Base-by-base conservation (phyloP, 2,329 filamentous ascomycete genomes). In the Ophiostoma fasciatum region DNA sequence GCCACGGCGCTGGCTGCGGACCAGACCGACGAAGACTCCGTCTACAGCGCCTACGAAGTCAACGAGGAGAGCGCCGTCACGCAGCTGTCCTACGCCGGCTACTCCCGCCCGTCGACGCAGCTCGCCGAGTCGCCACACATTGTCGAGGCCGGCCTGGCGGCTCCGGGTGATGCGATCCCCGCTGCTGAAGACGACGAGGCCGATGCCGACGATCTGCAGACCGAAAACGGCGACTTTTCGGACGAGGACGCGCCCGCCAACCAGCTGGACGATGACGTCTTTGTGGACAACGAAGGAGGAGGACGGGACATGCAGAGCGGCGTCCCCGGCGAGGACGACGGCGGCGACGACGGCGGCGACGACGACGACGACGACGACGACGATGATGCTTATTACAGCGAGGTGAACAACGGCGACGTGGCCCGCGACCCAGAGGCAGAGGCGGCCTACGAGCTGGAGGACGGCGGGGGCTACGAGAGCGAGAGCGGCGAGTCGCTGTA, bases 401-500 rank as follows among this genome's bases (percentile, higher is more conserved):
- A 28, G 7, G 50, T 56, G 7, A 56, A 55, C 33, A 49, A 53
- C 11, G 57, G 60, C 23, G 33, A 33, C 3, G 22, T 32, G 7
- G 31, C 15, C n/a, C 12, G 17, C 15, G 20, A 30, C n/a, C n/a
- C n/a, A n/a, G n/a, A n/a, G n/a, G n/a, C n/a, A n/a, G n/a, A n/a
- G n/a, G n/a, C n/a, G n/a, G n/a, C n/a, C n/a, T n/a, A n/a, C n/a
- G n/a, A n/a, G n/a, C n/a, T n/a, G n/a, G n/a, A 53, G 8, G 55
- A 51, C 15, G 48, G 50, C 28, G 46, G 46, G 15, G 59, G 56
- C 31, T 62, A 60, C 21, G 63, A 63, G 17, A 79, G 76, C 47
- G 76, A 82, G 47, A 74, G 75, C 44, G 63, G 71, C 47, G 66
- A 74, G 36, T 71, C 71, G 11, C 60, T 76, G 7, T 77, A 80